These are phyloP conservation scores for Ustilago lituana DNA, from an alignment of 1,284 basidiomycete species.

Conservation along the genomic window DNA sequence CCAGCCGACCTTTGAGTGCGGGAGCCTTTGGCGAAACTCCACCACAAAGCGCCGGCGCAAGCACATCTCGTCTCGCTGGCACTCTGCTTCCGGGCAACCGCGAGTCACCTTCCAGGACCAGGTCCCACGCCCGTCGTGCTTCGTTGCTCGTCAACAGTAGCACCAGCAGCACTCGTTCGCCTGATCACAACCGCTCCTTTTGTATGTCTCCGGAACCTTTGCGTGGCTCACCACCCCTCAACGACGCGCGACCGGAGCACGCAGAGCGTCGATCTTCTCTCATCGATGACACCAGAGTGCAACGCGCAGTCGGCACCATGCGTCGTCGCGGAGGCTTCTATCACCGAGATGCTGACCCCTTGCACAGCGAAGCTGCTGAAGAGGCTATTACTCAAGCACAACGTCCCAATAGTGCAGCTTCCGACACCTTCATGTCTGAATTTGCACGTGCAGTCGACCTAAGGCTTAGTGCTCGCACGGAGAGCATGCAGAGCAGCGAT, in stretches of 20 bases:
- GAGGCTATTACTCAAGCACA: not conserved
- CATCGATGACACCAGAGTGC: constrained; percentile 6
- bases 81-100: not conserved
- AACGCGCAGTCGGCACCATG: constrained; percentile 11
- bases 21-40: too few relatives aligned
- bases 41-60: not conserved
- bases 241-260: not conserved
- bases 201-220: constrained; percentile 20
- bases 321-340: constrained; percentile 34
- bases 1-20: not conserved
- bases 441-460: constrained; percentile 31
- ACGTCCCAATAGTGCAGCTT: constrained; percentile 3
- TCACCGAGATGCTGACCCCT: constrained; percentile 11
- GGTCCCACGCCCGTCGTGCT: constrained; percentile 9
- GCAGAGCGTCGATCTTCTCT: constrained; percentile 5
- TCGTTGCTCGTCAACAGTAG: constrained; percentile 41
- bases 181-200: not conserved
- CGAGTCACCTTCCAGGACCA: not conserved
- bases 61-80: not conserved
- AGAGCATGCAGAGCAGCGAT: constrained; percentile 1
- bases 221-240: not conserved
- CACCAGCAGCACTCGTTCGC: constrained; percentile 7
- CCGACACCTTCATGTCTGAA: constrained; percentile 28
- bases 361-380: constrained; percentile 1
- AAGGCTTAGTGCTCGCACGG: constrained; percentile 13